These are phyloP conservation scores for Isabelozyma heimii DNA, from an alignment of 805 yeast genomes.

Conservation along the genomic window DNA sequence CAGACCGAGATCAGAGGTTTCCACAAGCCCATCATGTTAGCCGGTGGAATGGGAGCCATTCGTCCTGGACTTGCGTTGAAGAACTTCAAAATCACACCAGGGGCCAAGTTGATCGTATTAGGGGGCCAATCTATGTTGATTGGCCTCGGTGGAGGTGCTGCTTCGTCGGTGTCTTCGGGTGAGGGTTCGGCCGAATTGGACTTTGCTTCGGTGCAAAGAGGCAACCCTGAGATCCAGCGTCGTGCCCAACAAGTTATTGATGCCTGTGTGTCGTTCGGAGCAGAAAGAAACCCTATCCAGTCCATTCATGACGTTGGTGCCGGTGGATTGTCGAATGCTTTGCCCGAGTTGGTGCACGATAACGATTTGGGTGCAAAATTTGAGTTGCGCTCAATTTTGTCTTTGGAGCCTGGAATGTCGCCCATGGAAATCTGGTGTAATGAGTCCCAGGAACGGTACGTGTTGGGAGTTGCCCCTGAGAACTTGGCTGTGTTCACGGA, in stretches of 20 bases:
- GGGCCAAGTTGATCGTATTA: constrained; percentile 84
- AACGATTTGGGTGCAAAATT: constrained; percentile 92
- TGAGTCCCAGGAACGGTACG: constrained; percentile 98
- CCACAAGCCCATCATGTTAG: constrained; percentile 99
- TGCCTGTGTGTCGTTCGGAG: constrained; percentile 83
- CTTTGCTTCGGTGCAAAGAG: constrained; percentile 98
- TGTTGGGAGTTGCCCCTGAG: constrained; percentile 82
- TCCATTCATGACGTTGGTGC: constrained; percentile 99
- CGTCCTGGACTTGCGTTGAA: constrained; percentile 91
- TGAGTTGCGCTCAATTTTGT: constrained; percentile 85
- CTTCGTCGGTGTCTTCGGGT: constrained; percentile 94
- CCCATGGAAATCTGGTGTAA: constrained; percentile 99
- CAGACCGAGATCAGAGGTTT: constrained; percentile 83
- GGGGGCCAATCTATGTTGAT: constrained; percentile 98
- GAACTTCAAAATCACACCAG: constrained; percentile 85
- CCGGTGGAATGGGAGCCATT: constrained; percentile 98
- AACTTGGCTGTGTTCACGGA: constrained; percentile 68
- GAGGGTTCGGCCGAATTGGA: constrained; percentile 95
- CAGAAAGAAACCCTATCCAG: constrained; percentile 68
- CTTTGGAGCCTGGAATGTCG: constrained; percentile 96
- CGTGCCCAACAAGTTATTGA: constrained; percentile 98
- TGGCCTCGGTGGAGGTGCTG: constrained; percentile 99
- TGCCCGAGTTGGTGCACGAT: constrained; percentile 97
- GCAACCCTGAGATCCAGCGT: constrained; percentile 98
- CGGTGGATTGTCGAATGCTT: constrained; percentile 95